A percentile compares a stretch with the other conserved stretches of the same genome.
These are phyloP conservation scores for Violaceomyces palustris DNA, from an alignment of 1,284 basidiomycete genomes.

Conservation along the genomic window DNA sequence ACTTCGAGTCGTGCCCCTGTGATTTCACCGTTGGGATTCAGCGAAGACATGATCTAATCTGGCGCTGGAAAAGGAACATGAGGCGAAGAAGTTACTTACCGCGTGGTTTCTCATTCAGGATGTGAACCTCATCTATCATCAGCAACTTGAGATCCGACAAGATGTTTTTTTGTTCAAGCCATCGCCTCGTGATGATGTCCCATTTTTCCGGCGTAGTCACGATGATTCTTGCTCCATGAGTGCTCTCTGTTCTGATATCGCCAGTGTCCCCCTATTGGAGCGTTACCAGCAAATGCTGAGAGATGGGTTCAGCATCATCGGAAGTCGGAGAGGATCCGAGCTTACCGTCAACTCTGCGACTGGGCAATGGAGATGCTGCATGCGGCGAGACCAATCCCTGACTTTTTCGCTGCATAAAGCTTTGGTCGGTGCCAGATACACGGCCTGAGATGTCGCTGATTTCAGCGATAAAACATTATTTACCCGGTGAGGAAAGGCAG, in stretches of 20 bases:
- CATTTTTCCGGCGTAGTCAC: constrained; percentile 60
- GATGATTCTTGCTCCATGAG: constrained; percentile 48
- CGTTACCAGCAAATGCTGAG: no score
- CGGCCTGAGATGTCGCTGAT: no score
- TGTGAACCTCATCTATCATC: constrained; percentile 86
- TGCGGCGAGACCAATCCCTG: constrained; percentile 77
- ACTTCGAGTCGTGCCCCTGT: constrained; percentile 67
- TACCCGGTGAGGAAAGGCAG: no score
- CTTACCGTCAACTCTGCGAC: constrained; percentile 84
- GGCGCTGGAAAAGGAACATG: not conserved
- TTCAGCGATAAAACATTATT: no score
- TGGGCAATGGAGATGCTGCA: constrained; percentile 64
- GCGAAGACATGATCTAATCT: not conserved
- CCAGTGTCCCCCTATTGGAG: no score
- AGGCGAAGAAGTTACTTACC: constrained; percentile 57
- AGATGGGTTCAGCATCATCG: no score
- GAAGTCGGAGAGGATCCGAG: constrained; percentile 45
- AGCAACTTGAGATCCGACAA: constrained; percentile 55
- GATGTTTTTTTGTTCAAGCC: constrained; percentile 33
- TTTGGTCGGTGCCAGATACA: constrained; percentile 93
- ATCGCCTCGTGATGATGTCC: constrained; percentile 36
- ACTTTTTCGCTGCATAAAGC: constrained; percentile 74
- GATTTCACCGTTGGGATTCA: constrained; percentile 1
- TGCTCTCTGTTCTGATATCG: no score
- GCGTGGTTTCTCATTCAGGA: constrained; percentile 80